These are phyloP conservation scores for Vigna hirtella DNA, from an alignment of 306 rosid species.

Conservation along the genomic window DNA sequence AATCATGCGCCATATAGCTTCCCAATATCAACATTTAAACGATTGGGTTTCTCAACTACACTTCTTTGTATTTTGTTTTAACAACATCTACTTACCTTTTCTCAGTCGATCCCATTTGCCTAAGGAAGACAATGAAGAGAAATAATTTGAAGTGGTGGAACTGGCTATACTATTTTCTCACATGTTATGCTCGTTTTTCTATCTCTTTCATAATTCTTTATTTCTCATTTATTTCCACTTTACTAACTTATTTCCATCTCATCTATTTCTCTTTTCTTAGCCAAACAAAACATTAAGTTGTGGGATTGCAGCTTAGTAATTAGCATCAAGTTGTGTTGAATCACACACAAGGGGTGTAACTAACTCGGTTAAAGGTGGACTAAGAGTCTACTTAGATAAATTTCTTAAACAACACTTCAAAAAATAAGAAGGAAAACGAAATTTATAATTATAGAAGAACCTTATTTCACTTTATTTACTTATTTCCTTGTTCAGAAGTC, in stretches of 20 bases:
- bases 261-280: too few species aligned
- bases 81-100: not conserved
- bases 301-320: not conserved
- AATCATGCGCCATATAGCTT: not conserved
- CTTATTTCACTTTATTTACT: not conserved
- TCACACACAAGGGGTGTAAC: not conserved
- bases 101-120: not conserved
- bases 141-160: too few species aligned
- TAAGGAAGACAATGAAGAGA: too few species aligned
- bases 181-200: too few species aligned
- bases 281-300: not conserved
- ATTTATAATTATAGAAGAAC: not conserved
- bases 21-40: not conserved
- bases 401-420: not conserved
- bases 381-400: not conserved
- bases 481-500: not conserved
- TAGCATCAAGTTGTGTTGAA: slow-evolving; percentile 13
- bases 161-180: too few species aligned
- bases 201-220: too few species aligned
- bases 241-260: too few species aligned
- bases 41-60: not conserved
- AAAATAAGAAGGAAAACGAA: not conserved
- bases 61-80: not conserved
- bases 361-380: not conserved
- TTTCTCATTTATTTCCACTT: too few species aligned